Percentiles rank a stretch among this genome's conserved stretches.
phyloP scores from a whole-genome alignment of 2,329 filamentous ascomycete species.

The Coniochaeta sp. region DNA sequence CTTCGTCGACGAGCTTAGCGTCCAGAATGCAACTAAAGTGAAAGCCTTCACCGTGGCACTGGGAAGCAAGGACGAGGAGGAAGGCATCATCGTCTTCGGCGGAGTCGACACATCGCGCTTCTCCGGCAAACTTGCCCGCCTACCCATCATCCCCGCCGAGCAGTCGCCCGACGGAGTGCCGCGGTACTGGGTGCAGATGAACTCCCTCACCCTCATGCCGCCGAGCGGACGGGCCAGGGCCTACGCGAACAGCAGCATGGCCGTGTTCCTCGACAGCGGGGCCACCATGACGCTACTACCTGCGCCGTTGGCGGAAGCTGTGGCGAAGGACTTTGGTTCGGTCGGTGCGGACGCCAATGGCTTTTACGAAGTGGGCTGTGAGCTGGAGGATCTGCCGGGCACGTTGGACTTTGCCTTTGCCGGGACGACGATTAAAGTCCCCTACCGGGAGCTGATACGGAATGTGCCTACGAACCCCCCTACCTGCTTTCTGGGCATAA shows the following conservation, averaged over 20 bases:
- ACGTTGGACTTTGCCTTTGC: conserved; percentile 42
- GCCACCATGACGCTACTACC: conserved; percentile 64
- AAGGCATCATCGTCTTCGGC: conserved; percentile 61
- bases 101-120: conserved; percentile 61
- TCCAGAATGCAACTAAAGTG: conserved; percentile 49
- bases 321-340: conserved; percentile 43
- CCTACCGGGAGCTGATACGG: conserved; percentile 42
- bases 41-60: conserved; percentile 61
- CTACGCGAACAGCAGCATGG: conserved; percentile 31
- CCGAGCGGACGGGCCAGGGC: conserved; percentile 22
- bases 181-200: conserved; percentile 46
- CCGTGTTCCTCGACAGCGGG: conserved; percentile 65
- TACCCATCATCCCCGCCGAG: conserved; percentile 52
- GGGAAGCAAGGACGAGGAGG: conserved; percentile 52
- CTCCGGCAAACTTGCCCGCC: conserved; percentile 40
- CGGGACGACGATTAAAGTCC: conserved; percentile 39
- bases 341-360: conserved; percentile 27
- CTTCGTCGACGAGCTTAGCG: conserved; percentile 43
- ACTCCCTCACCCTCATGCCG: conserved; percentile 33
- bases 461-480: conserved; percentile 21
- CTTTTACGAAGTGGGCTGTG: conserved; percentile 41
- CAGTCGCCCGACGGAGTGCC: conserved; percentile 47
- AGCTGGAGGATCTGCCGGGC: conserved; percentile 30
- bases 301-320: conserved; percentile 39
- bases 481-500: conserved; percentile 43